phyloP scores from a whole-genome alignment of 805 yeast genomes.

The Komagataella populi region DNA sequence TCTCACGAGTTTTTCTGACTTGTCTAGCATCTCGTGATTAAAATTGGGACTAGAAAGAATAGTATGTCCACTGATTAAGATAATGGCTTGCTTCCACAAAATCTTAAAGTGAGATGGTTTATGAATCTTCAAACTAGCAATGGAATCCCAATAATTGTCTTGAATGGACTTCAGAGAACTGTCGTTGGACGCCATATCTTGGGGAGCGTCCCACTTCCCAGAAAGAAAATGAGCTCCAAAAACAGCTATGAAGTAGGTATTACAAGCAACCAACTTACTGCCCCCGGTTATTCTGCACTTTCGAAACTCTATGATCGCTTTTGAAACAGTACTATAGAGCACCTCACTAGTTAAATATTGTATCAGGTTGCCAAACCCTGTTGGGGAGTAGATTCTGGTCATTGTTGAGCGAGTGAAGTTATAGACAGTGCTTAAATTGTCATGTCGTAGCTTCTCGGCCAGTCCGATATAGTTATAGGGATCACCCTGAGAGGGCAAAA shows the following conservation, averaged over 20 bases:
- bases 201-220: slow-evolving; percentile 15
- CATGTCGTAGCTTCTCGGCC: slow-evolving; percentile 33
- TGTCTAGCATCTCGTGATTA: slow-evolving; percentile 7
- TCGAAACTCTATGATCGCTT: slow-evolving; percentile 9
- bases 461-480: slow-evolving; percentile 50
- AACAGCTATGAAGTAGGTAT: slow-evolving; percentile 16
- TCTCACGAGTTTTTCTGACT: slow-evolving; percentile 11
- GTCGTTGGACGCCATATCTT: slow-evolving; percentile 15
- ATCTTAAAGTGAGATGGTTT: slow-evolving; percentile 20
- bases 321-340: neutral
- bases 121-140: slow-evolving; percentile 15
- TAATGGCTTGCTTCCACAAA: slow-evolving; percentile 21
- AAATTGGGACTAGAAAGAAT: slow-evolving; percentile 12
- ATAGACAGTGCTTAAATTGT: slow-evolving; percentile 31
- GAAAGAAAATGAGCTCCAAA: slow-evolving; percentile 27
- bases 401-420: slow-evolving; percentile 43
- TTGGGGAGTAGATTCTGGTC: slow-evolving; percentile 33
- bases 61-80: slow-evolving; percentile 24
- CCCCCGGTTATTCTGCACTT: slow-evolving; percentile 17
- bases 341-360: slow-evolving; percentile 15
- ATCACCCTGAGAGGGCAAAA: slow-evolving; percentile 59
- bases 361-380: slow-evolving; percentile 34
- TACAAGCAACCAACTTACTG: slow-evolving; percentile 17
- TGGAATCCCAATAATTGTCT: slow-evolving; percentile 15
- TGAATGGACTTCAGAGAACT: slow-evolving; percentile 16